phyloP scores from a whole-genome alignment of 768 basidiomycete species.

The Nidularia sp. region DNA sequence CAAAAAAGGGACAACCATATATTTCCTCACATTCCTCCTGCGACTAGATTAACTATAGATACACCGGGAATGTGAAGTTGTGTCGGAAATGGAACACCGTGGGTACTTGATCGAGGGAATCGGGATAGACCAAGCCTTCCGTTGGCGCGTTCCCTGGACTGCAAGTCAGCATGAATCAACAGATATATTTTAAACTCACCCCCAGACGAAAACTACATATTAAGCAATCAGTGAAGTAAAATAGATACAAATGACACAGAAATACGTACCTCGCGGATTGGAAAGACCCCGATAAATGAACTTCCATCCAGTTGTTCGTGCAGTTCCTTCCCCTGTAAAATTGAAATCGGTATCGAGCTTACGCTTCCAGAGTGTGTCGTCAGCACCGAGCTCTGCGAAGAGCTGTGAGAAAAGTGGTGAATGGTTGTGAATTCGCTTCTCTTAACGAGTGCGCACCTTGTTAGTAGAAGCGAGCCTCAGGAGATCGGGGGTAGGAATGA shows the following conservation, averaged over 20 bases:
- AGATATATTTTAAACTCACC: constrained; percentile 24
- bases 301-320: constrained; percentile 76
- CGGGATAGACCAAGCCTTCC: constrained; percentile 58
- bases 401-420: constrained; percentile 24
- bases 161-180: constrained; percentile 1
- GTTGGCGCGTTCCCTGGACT: constrained; percentile 50
- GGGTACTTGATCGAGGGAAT: constrained; percentile 24
- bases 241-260: background rate
- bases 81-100: constrained; percentile 58
- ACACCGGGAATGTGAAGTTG: constrained; percentile 56
- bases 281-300: constrained; percentile 71
- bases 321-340: constrained; percentile 68
- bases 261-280: constrained; percentile 58
- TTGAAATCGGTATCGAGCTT: constrained; percentile 71
- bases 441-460: constrained; percentile 29
- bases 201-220: constrained; percentile 45
- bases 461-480: constrained; percentile 57
- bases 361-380: constrained; percentile 79
- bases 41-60: constrained; percentile 68
- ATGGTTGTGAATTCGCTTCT: background rate
- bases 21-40: constrained; percentile 73
- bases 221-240: background rate
- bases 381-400: constrained; percentile 57
- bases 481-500: constrained; percentile 50
- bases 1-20: background rate